Percentiles rank a stretch among this genome's conserved stretches.
phyloP scores from a whole-genome alignment of 495 filamentous ascomycete species.

The Diplogelasinospora grovesii region DNA sequence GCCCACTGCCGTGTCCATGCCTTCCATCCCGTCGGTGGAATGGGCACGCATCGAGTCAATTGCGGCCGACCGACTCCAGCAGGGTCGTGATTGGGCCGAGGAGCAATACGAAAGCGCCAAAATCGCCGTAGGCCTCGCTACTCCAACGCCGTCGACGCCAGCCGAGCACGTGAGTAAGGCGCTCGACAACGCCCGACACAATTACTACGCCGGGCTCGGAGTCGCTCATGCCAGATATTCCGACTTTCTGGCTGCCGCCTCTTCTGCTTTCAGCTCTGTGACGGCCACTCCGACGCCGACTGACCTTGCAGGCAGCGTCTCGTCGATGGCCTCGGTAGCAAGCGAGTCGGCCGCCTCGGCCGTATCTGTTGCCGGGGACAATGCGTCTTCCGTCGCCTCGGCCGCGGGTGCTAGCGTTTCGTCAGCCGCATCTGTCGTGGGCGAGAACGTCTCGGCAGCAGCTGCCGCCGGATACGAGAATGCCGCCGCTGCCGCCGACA shows the following conservation, averaged over 20 bases:
- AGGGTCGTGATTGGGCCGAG: conserved; percentile 58
- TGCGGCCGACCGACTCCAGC: conserved; percentile 56
- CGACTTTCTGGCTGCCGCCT: conserved; percentile 63
- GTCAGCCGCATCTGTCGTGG: conserved; percentile 31
- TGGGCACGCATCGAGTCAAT: conserved; percentile 45
- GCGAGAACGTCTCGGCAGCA: conserved; percentile 18
- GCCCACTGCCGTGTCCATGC: conserved; percentile 15
- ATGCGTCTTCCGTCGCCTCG: conserved; percentile 20
- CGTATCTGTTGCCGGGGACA: conserved; percentile 25
- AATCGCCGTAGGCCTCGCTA: conserved; percentile 44
- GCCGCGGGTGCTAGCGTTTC: conserved; percentile 18
- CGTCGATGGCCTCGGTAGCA: conserved; percentile 26
- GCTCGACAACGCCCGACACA: conserved; percentile 54
- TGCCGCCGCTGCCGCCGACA: conserved; percentile 27
- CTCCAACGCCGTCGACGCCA: conserved; percentile 46
- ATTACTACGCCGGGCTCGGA: conserved; percentile 72
- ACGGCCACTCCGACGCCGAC: conserved; percentile 44
- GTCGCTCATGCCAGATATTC: conserved; percentile 71
- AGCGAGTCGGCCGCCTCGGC: conserved; percentile 26
- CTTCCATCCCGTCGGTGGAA: conserved; percentile 25
- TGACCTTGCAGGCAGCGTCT: conserved; percentile 34
- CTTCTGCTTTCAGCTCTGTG: conserved; percentile 49
- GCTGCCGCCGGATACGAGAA: conserved; percentile 24
- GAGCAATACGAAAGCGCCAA: conserved; percentile 57
- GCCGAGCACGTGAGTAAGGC: conserved; percentile 45